Conservation (phyloP, 192 early-diverging fungal genomes). For the Entrophospora sp. region DNA sequence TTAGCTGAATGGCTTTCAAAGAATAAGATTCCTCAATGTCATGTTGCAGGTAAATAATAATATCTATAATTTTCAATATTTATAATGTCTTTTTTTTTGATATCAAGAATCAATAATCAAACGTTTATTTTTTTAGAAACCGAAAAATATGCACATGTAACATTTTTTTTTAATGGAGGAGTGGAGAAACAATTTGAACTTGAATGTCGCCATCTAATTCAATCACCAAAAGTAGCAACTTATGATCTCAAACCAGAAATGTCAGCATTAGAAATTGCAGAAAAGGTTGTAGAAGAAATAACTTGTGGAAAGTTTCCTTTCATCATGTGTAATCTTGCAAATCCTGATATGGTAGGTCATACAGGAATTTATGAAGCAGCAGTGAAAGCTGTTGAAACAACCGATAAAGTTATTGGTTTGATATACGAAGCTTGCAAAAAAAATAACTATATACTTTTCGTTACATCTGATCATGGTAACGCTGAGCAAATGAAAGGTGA, state of each 20-base stretch:
- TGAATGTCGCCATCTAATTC: constrained; percentile 86
- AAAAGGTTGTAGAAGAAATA: constrained; percentile 83
- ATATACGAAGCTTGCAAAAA: constrained; percentile 89
- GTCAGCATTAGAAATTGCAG: constrained; percentile 80
- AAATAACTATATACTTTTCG: constrained; percentile 82
- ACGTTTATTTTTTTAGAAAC: constrained; percentile 56
- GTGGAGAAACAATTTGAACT: constrained; percentile 79
- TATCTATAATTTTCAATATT: no score
- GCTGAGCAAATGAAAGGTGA: constrained; percentile 97
- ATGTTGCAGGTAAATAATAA: constrained; percentile 71
- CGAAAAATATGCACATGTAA: constrained; percentile 99
- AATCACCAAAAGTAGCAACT: constrained; percentile 92
- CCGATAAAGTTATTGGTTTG: constrained; percentile 88
- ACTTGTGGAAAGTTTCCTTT: constrained; percentile 74
- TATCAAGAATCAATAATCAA: no score
- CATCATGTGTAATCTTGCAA: constrained; percentile 99
- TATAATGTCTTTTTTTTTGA: no score
- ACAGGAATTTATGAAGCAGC: constrained; percentile 93
- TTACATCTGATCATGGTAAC: constrained; percentile 99
- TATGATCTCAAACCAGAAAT: constrained; percentile 97
- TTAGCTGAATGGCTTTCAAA: constrained; percentile 94
- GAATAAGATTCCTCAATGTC: constrained; percentile 80
- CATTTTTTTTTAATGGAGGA: constrained; percentile 99
- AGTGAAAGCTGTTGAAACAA: constrained; percentile 83
- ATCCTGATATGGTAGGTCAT: constrained; percentile 96